phyloP scores from a whole-genome alignment of 441 rosid species.

The Brassica balearica region DNA sequence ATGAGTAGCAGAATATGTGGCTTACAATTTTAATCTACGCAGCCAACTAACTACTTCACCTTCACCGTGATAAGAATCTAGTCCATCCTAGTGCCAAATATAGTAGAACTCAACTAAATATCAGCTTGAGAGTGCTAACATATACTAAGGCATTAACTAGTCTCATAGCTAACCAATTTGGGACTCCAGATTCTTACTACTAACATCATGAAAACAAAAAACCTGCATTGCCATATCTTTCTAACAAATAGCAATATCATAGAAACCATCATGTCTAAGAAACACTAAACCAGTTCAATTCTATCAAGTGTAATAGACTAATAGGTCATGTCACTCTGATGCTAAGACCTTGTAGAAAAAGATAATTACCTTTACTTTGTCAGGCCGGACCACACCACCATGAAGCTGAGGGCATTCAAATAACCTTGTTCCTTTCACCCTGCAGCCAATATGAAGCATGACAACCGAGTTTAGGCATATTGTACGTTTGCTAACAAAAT shows the following conservation, averaged over 20 bases:
- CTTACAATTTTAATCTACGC: neutral
- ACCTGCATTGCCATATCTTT: no score
- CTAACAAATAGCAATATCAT: conserved; percentile 8
- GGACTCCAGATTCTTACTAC: no score
- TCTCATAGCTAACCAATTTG: no score
- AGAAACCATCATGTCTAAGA: neutral
- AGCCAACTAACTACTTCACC: neutral
- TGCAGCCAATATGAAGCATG: conserved; percentile 39
- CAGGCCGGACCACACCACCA: conserved; percentile 73
- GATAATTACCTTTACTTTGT: conserved; percentile 64
- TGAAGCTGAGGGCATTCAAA: conserved; percentile 68
- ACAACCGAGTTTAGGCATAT: conserved; percentile 17
- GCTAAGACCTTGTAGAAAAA: neutral
- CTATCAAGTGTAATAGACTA: conserved; percentile 3
- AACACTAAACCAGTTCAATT: conserved; percentile 1
- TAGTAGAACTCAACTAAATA: no score
- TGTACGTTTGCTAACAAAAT: conserved; percentile 1
- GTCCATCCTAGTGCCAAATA: no score
- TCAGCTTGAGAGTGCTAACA: no score
- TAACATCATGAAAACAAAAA: no score
- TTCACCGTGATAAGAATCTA: neutral
- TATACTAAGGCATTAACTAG: no score
- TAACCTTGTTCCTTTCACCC: conserved; percentile 71
- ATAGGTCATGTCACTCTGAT: conserved; percentile 1
- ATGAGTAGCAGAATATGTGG: conserved; percentile 10